Conservation (phyloP, 177 flowering plant species). For the Vitis hybrid region DNA sequence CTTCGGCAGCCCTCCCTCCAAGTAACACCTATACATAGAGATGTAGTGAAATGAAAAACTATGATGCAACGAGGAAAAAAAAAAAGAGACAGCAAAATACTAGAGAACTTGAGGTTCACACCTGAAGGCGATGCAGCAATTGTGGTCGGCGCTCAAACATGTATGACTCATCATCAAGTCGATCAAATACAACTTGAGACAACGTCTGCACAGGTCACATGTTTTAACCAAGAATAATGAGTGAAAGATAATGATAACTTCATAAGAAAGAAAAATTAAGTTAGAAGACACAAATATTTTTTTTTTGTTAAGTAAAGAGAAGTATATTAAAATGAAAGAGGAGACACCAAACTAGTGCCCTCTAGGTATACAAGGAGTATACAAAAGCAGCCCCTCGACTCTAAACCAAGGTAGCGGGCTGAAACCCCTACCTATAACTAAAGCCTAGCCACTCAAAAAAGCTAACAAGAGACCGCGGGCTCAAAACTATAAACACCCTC, state of each 20-base stretch:
- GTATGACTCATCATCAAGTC: conserved; percentile 84
- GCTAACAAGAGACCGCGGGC: too few species aligned
- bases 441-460: too few species aligned
- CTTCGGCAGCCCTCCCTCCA: conserved; percentile 99
- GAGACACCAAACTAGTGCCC: too few species aligned
- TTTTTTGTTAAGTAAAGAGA: too few species aligned
- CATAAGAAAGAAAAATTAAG: not conserved
- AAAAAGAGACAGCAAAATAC: not conserved
- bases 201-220: conserved; percentile 53
- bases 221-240: not conserved
- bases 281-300: too few species aligned
- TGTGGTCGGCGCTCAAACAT: conserved; percentile 90
- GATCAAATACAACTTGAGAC: conserved; percentile 84
- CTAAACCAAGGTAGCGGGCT: too few species aligned
- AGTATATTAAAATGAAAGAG: too few species aligned
- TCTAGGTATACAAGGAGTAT: too few species aligned
- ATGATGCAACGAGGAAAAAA: not conserved
- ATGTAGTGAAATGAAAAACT: conserved; percentile 9
- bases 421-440: too few species aligned
- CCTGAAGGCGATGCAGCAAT: conserved; percentile 96
- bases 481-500: too few species aligned
- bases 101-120: conserved; percentile 17
- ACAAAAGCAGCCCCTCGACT: too few species aligned
- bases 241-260: not conserved
- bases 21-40: conserved; percentile 60